phyloP scores from a whole-genome alignment of 257 asterid genomes.

The Knoxia roxburghii region DNA sequence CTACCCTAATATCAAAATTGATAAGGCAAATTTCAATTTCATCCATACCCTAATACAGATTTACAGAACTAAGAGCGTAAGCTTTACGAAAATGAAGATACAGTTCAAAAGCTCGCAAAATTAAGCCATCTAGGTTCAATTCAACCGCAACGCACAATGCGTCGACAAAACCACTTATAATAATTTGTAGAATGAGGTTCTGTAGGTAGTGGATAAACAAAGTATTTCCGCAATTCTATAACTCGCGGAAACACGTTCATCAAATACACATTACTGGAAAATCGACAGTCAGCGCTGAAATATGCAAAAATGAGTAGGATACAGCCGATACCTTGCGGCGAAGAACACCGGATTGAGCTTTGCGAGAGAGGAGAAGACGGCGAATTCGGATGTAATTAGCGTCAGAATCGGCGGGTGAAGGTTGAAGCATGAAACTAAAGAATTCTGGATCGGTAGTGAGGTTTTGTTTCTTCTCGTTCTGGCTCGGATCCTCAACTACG shows the following conservation, averaged over 20 bases:
- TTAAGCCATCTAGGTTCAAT: not conserved
- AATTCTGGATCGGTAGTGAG: conserved; percentile 58
- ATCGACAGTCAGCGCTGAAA: not conserved
- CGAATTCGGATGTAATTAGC: conserved; percentile 86
- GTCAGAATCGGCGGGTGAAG: conserved; percentile 66
- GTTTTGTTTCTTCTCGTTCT: conserved; percentile 28
- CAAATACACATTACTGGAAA: not conserved
- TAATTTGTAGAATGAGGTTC: not conserved
- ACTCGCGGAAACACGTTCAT: not conserved
- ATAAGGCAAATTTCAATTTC: not conserved
- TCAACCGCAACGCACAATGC: not conserved
- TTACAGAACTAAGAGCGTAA: not conserved
- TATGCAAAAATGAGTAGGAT: not conserved
- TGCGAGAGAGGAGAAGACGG: conserved; percentile 80
- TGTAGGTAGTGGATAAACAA: not conserved
- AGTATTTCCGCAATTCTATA: not conserved
- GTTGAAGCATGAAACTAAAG: conserved; percentile 92
- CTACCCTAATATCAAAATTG: not conserved
- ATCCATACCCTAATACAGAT: not conserved
- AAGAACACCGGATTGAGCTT: conserved; percentile 68
- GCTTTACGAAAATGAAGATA: not conserved
- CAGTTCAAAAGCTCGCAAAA: not conserved
- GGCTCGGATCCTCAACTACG: conserved; percentile 29
- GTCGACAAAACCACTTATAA: not conserved
- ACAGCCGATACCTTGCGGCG: conserved; percentile 69